Base-by-base conservation (phyloP, 306 rosid species). In the Purshia tridentata region DNA sequence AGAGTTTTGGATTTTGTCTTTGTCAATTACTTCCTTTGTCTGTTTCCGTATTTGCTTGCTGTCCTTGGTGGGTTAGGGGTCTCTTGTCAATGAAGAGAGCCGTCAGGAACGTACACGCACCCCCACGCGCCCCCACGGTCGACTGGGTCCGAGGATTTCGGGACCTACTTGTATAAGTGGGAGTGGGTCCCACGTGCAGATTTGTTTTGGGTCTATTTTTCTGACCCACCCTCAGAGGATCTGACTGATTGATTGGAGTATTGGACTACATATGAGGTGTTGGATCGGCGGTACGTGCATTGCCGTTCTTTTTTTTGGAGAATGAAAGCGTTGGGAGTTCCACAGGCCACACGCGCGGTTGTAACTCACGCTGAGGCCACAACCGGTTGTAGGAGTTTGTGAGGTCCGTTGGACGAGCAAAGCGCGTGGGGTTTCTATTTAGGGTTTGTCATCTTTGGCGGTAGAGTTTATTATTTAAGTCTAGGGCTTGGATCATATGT, bases 201-300 rank as follows among this genome's bases (percentile, higher is more conserved):
- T 54, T 41, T 55, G 64, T 7, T n/a, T 19, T 0, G 11, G 42
- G 73, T 52, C 73, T 5, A 39, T 37, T 39, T 41, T 13, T 12
- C 6, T 22, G 29, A 53, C 8, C 12, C 42, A 22, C 42, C 53
- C 71, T 65, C 6, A 4, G 46, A 10, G 56, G 49, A 69, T 69
- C 73, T 10, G 62, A 52, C 49, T 52, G 18, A 35, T 35, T 51
- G 60, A 51, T 68, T 68, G 60, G 48, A n/a, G n/a, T n/a, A n/a
- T n/a, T n/a, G n/a, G 61, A 67, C 47, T 4, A 5, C 46, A 3
- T n/a, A 4, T 4, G 9, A 49, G 16, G 6, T 48, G 11, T 35
- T 18, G 61, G 18, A 51, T 51, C 9, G 45, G 12, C 42, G 70
- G 42, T 47, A 48, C 18, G 61, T 29, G 51, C 8, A 15, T 6